Conservation (phyloP, 2,329 filamentous ascomycete genomes). For the Fusarium odoratissimum region DNA sequence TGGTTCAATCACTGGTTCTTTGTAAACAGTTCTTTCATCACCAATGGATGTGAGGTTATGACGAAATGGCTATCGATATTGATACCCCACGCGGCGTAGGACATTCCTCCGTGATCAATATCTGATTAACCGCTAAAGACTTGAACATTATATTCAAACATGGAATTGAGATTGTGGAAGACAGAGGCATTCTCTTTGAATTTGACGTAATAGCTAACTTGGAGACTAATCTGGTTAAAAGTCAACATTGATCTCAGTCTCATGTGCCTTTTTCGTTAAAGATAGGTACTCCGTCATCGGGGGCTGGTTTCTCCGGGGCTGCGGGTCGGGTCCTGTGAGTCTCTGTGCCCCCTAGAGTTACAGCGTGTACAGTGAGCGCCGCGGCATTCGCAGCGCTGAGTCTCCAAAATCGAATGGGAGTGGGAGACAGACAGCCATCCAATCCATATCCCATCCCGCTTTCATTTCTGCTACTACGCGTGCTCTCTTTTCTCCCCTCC, state of each 20-base stretch:
- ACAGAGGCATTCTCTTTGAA: not conserved
- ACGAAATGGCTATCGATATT: slow-evolving; percentile 35
- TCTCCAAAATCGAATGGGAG: slow-evolving; percentile 43
- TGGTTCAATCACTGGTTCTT: not conserved
- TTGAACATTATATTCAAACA: not conserved
- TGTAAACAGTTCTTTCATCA: not conserved
- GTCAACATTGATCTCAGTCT: slow-evolving; percentile 1
- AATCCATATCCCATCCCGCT: slow-evolving; percentile 35
- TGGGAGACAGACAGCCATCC: slow-evolving; percentile 22
- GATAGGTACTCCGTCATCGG: slow-evolving; percentile 40
- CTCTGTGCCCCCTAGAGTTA: slow-evolving; percentile 12
- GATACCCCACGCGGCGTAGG: slow-evolving; percentile 16
- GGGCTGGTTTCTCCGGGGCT: slow-evolving; percentile 38
- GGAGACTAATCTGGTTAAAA: not conserved
- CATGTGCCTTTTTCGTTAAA: slow-evolving; percentile 41
- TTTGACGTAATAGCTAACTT: not conserved
- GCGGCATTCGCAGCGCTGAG: slow-evolving; percentile 36
- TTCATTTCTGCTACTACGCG: slow-evolving; percentile 39
- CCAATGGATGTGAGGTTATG: slow-evolving; percentile 27
- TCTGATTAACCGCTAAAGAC: not conserved
- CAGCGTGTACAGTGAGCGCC: slow-evolving; percentile 19
- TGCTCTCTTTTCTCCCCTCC: slow-evolving; percentile 41
- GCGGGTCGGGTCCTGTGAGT: slow-evolving; percentile 32
- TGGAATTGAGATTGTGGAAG: not conserved
- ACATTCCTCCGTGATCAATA: not conserved